Conservation (phyloP, 1,284 basidiomycete species). For the Ustilago esculenta region DNA sequence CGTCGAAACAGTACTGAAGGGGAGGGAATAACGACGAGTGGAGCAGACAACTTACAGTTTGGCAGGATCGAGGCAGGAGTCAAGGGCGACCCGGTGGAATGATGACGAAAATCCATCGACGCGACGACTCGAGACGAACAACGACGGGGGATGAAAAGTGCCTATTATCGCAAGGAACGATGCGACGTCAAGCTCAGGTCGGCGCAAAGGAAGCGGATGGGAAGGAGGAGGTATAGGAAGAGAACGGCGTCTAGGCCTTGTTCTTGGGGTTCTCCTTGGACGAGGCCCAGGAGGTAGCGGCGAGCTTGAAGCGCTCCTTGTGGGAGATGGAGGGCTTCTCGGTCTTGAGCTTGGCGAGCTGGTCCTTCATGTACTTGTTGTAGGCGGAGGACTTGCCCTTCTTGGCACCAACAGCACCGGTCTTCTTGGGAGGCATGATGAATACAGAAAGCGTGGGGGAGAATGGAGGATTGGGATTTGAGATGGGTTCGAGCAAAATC, state of each 20-base stretch:
- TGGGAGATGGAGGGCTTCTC: conserved; percentile 55
- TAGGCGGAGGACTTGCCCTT: conserved; percentile 52
- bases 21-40: neutral
- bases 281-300: conserved; percentile 48
- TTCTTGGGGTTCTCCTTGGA: conserved; percentile 58
- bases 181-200: neutral
- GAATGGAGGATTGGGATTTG: neutral
- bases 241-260: conserved; percentile 29
- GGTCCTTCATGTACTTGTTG: conserved; percentile 50
- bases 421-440: conserved; percentile 53
- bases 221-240: neutral
- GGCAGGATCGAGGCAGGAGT: conserved; percentile 2
- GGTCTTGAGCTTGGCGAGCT: conserved; percentile 56
- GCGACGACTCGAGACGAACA: neutral
- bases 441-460: neutral
- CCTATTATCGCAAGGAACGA: neutral
- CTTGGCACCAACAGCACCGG: conserved; percentile 47
- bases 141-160: neutral
- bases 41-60: conserved; percentile 3
- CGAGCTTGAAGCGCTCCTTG: conserved; percentile 61
- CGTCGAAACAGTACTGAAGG: conserved; percentile 1
- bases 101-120: neutral
- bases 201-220: neutral
- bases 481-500: neutral
- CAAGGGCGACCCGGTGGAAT: neutral